Conservation (phyloP, 2,329 filamentous ascomycete genomes). For the Sarocladium kiliense region DNA sequence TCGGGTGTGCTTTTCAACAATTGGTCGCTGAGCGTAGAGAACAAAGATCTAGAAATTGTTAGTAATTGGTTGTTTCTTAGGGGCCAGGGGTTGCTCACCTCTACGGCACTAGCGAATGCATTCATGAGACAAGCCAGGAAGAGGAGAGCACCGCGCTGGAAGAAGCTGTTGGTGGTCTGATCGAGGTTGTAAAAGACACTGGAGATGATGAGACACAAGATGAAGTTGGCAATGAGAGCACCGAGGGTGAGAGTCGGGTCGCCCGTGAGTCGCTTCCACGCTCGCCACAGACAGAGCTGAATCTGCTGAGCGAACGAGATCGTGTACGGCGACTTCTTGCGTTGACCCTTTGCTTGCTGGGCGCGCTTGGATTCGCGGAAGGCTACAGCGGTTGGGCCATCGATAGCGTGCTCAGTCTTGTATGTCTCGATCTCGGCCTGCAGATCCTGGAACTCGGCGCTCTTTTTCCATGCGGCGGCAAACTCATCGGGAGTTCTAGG, state of each 20-base stretch:
- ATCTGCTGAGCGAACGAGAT: conserved; percentile 74
- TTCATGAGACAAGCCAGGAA: conserved; percentile 89
- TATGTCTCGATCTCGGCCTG: conserved; percentile 51
- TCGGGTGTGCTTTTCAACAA: conserved; percentile 83
- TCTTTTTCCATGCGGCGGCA: conserved; percentile 52
- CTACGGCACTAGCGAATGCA: conserved; percentile 73
- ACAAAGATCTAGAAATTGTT: conserved; percentile 58
- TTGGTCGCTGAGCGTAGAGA: conserved; percentile 81
- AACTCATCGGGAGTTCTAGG: conserved; percentile 60
- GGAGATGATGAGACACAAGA: conserved; percentile 72
- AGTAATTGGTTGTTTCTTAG: background rate
- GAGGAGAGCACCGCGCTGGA: conserved; percentile 69
- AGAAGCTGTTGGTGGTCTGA: conserved; percentile 66
- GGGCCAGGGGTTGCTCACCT: conserved; percentile 39
- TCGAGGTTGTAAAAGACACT: conserved; percentile 80
- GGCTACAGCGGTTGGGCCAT: conserved; percentile 49
- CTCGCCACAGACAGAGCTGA: conserved; percentile 72
- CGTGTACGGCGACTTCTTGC: conserved; percentile 74
- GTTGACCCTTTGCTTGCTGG: conserved; percentile 53
- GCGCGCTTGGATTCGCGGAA: conserved; percentile 51
- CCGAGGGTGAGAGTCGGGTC: conserved; percentile 72
- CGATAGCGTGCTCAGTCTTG: conserved; percentile 46
- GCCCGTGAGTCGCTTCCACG: conserved; percentile 69
- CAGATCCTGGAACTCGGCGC: conserved; percentile 43
- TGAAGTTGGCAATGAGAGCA: conserved; percentile 64